Evolutionary conservation across 2,329 filamentous ascomycete species (phyloP), one percentile per base, ranked within the genome.

Genomic region (Macroventuria anomochaeta): DNA sequence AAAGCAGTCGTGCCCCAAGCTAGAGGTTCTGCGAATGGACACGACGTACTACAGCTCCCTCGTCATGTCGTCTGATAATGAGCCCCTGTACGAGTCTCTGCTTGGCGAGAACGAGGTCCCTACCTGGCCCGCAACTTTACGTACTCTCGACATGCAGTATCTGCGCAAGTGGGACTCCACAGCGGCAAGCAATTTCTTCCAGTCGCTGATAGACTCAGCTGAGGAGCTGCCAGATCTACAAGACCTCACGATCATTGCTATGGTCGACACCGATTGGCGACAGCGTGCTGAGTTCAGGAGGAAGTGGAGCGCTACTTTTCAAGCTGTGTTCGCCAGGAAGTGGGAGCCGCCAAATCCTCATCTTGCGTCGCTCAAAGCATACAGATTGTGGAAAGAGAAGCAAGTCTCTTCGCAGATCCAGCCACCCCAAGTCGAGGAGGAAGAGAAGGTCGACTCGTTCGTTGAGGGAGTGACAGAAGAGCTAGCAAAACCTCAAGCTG

Each of bases 201-300:
- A 84, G 33, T 95, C 91, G 13, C 79, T 97, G 2, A 83, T 93
- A 18, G 82, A 92, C 53, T 85, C 84, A 42, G 91, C 92, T 0
- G 77, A 81, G 1, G 75, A 82, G 2, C 73, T 97, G 18, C 84
- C 81, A 0, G 77, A 85, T 53, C 81, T 97, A 20, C 87, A 91
- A 7, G 80, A 82, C 36, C 77, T 97, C 10, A 81, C 84, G 1
- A 83, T 97, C 61, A 59, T 67, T 10, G 87, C 88, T 1, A 93
- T 91, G 73, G 79, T 97, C 40, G 86, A 93, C 66, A 87, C 89
- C 21, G 80, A 81, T 10, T 96, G 92, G 90, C 87, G 91, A 57
- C 85, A 91, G 68, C 85, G 93, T 34, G 89, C 89, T 15, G 82
- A 83, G n/a, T 88, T 97, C 66, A 85, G 93, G 32, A 85, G 88